These are phyloP conservation scores for Basidiobolus meristosporus DNA, from an alignment of 371 early-diverging fungal species.

Conservation along the genomic window DNA sequence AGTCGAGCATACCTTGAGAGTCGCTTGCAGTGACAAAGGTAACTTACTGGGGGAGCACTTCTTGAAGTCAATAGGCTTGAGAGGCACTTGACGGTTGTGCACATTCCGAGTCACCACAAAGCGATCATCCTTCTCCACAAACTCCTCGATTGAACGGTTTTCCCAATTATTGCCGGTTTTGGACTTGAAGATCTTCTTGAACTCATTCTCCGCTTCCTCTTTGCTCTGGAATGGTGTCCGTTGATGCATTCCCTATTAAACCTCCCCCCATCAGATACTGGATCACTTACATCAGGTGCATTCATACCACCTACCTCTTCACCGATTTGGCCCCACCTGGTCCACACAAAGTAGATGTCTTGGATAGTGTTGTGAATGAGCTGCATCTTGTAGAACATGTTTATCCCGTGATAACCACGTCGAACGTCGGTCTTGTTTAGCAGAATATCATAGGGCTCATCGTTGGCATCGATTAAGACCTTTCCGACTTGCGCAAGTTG, in stretches of 20 bases:
- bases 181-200: conserved; percentile 29
- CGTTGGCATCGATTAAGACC: conserved; percentile 12
- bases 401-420: conserved; percentile 8
- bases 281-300: too few relatives aligned
- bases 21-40: too few relatives aligned
- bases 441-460: conserved; percentile 17
- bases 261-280: too few relatives aligned
- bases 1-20: too few relatives aligned
- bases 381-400: conserved; percentile 34
- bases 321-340: conserved; percentile 30
- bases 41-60: too few relatives aligned
- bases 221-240: conserved; percentile 24
- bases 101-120: conserved; percentile 17
- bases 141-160: conserved; percentile 6
- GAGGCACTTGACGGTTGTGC: not conserved
- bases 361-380: too few relatives aligned
- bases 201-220: conserved; percentile 25
- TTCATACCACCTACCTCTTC: too few relatives aligned
- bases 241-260: conserved; percentile 36
- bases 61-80: too few relatives aligned
- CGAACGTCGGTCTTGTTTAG: conserved; percentile 24
- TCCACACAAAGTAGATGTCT: conserved; percentile 31
- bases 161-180: conserved; percentile 35
- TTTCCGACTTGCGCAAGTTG: conserved; percentile 15
- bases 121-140: conserved; percentile 18